phyloP scores from a whole-genome alignment of 139 green algal genomes.

The Auxenochlorella pyrenoidosa region DNA sequence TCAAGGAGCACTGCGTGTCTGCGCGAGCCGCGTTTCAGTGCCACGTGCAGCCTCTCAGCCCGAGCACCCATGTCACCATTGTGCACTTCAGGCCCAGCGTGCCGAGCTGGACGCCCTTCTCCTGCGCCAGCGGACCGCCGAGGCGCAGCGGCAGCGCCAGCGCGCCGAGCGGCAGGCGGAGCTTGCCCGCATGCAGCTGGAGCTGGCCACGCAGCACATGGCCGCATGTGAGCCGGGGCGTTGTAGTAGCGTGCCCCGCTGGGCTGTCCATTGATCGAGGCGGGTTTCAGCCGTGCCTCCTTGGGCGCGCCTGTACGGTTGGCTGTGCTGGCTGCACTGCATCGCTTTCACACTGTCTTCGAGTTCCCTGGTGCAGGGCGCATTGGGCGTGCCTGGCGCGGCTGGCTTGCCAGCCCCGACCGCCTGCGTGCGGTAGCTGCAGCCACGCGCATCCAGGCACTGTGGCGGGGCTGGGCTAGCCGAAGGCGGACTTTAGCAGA shows the following conservation, averaged over 20 bases:
- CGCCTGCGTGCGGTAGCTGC: conserved; percentile 1
- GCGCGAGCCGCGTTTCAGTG: too few relatives aligned
- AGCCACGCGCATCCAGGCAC: neutral
- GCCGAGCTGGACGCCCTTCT: conserved; percentile 15
- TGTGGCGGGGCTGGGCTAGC: conserved; percentile 10
- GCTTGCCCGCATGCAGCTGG: conserved; percentile 31
- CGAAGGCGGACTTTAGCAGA: neutral
- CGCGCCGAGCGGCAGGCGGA: neutral
- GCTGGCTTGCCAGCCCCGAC: neutral
- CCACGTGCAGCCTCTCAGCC: too few relatives aligned
- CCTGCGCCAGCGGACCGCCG: neutral
- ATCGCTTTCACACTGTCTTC: neutral
- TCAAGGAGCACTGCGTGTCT: too few relatives aligned
- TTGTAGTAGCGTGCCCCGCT: too few relatives aligned
- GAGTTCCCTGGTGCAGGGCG: conserved; percentile 1
- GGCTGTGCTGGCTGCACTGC: neutral
- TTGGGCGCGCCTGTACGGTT: neutral
- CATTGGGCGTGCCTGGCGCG: conserved; percentile 2
- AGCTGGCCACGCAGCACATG: conserved; percentile 4
- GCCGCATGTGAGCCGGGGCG: conserved; percentile 3
- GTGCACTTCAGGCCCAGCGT: neutral
- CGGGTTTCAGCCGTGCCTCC: too few relatives aligned
- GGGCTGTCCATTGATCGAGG: too few relatives aligned
- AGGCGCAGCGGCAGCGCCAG: conserved; percentile 9
- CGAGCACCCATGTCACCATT: neutral